phyloP scores from a whole-genome alignment of 2,329 filamentous ascomycete genomes.

The Camillea tinctor region DNA sequence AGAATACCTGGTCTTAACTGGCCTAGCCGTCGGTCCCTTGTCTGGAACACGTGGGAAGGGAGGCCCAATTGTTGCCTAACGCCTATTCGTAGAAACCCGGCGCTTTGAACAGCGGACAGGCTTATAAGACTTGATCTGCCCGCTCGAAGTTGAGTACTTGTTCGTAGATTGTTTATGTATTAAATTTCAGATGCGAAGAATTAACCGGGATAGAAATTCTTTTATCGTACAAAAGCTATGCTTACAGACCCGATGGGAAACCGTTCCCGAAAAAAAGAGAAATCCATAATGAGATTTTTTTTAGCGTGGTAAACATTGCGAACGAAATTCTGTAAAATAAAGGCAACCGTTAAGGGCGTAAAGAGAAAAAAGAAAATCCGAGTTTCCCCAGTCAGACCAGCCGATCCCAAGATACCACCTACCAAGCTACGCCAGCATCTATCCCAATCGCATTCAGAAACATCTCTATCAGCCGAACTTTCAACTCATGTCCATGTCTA shows the following conservation, averaged over 20 bases:
- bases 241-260: slow-evolving; percentile 16
- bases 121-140: slow-evolving; percentile 10
- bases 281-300: slow-evolving; percentile 10
- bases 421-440: slow-evolving; percentile 23
- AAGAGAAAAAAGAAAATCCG: slow-evolving; percentile 17
- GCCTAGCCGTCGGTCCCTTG: slow-evolving; percentile 2
- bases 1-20: neutral
- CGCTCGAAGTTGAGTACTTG: neutral
- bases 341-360: slow-evolving; percentile 10
- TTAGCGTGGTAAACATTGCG: slow-evolving; percentile 17
- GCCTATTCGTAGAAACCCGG: neutral
- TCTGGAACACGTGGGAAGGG: slow-evolving; percentile 5
- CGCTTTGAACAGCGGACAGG: slow-evolving; percentile 12
- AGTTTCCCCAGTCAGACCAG: slow-evolving; percentile 21
- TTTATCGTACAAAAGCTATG: slow-evolving; percentile 23
- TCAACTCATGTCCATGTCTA: slow-evolving; percentile 46
- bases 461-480: slow-evolving; percentile 10
- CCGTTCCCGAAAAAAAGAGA: slow-evolving; percentile 12
- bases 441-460: slow-evolving; percentile 20
- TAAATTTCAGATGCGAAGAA: slow-evolving; percentile 5
- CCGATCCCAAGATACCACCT: slow-evolving; percentile 25
- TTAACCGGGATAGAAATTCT: slow-evolving; percentile 4
- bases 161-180: neutral
- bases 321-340: slow-evolving; percentile 15
- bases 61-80: slow-evolving; percentile 25